Evolutionary conservation across 1,139 yeast species (phyloP).

Genomic region (Ogataea hybrid): DNA sequence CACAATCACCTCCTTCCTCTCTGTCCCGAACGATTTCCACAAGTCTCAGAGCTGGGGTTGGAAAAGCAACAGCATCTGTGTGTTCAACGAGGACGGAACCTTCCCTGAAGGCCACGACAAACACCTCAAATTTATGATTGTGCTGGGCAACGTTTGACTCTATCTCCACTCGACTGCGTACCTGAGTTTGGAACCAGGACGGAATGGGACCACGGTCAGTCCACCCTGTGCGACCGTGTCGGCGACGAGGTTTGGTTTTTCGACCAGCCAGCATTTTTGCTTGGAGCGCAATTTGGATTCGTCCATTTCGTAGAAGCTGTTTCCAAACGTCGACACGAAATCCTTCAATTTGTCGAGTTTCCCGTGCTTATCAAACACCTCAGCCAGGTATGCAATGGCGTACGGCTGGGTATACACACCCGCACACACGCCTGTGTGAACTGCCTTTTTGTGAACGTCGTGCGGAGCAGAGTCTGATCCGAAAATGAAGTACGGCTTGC

Average conservation of each 20-base stretch:
- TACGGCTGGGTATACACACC: constrained; percentile 93
- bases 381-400: constrained; percentile 82
- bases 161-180: constrained; percentile 78
- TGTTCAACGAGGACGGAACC: constrained; percentile 43
- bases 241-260: constrained; percentile 55
- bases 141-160: constrained; percentile 38
- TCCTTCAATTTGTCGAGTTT: constrained; percentile 63
- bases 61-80: constrained; percentile 50
- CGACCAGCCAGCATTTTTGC: constrained; percentile 52
- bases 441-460: constrained; percentile 73
- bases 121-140: constrained; percentile 46
- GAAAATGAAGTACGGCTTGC: constrained; percentile 89
- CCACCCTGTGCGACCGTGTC: constrained; percentile 46
- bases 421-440: constrained; percentile 86
- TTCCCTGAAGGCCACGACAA: constrained; percentile 40
- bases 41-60: constrained; percentile 58
- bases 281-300: constrained; percentile 40
- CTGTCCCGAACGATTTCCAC: constrained; percentile 49
- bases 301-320: constrained; percentile 59
- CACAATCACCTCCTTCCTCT: constrained; percentile 47
- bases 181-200: constrained; percentile 69
- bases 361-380: constrained; percentile 68
- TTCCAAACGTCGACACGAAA: constrained; percentile 78
- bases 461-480: constrained; percentile 99
- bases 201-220: constrained; percentile 80